phyloP scores from a whole-genome alignment of 1,284 basidiomycete species.

The Testicularia cyperi region DNA sequence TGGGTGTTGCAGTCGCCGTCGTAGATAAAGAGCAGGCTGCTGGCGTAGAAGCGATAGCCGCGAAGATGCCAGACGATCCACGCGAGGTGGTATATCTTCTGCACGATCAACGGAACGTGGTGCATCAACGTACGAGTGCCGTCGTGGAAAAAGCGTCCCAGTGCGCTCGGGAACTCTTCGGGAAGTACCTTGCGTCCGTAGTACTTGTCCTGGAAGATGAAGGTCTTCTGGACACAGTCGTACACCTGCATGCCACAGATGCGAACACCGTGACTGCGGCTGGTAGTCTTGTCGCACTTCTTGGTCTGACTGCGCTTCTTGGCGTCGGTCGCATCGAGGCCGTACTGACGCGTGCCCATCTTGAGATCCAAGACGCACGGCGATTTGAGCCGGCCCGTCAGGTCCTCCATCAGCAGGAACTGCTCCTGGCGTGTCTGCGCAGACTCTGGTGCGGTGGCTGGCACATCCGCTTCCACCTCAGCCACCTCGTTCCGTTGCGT shows the following conservation, averaged over 20 bases:
- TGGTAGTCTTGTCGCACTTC: conserved; percentile 95
- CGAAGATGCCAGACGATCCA: conserved; percentile 81
- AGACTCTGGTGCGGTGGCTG: background rate
- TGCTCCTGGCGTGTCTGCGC: conserved; percentile 78
- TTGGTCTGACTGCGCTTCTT: conserved; percentile 98
- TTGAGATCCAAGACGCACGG: conserved; percentile 97
- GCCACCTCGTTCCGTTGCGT: background rate
- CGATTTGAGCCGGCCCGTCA: conserved; percentile 88
- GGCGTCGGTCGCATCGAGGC: conserved; percentile 83
- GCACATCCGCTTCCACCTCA: background rate
- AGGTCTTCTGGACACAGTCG: conserved; percentile 66
- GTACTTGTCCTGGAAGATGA: conserved; percentile 95
- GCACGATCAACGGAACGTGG: conserved; percentile 86
- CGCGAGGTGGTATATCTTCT: conserved; percentile 91
- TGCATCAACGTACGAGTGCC: conserved; percentile 80
- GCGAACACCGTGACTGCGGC: conserved; percentile 82
- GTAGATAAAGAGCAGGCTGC: conserved; percentile 93
- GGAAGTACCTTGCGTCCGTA: conserved; percentile 84
- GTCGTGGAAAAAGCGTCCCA: conserved; percentile 81
- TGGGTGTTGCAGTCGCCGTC: conserved; percentile 90
- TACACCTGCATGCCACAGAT: conserved; percentile 97
- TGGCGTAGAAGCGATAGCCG: conserved; percentile 96
- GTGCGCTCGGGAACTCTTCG: conserved; percentile 78
- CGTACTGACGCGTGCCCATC: conserved; percentile 98
- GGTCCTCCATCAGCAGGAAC: conserved; percentile 97